Conservation (phyloP, 805 yeast genomes). For the Yamadazyma insecticola region DNA sequence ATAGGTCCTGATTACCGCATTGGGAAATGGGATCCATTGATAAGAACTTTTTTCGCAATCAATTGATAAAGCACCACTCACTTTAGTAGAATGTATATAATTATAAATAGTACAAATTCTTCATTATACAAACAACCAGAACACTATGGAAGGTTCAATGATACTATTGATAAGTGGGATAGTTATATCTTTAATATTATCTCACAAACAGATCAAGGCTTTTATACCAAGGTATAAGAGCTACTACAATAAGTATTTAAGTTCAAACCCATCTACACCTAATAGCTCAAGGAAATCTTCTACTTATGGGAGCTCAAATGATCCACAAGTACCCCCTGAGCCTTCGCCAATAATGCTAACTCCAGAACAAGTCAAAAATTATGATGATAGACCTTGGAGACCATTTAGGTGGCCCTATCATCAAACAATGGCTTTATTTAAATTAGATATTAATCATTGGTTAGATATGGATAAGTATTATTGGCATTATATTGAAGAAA, state of each 20-base stretch:
- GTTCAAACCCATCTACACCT: slow-evolving; percentile 9
- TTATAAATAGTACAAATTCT: neutral
- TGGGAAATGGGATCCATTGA: slow-evolving; percentile 7
- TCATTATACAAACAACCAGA: neutral
- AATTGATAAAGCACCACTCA: neutral
- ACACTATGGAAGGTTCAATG: slow-evolving; percentile 4
- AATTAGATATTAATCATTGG: slow-evolving; percentile 72
- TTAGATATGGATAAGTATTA: slow-evolving; percentile 76
- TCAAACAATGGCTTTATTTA: slow-evolving; percentile 73
- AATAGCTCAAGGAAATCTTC: slow-evolving; percentile 10
- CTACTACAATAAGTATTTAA: slow-evolving; percentile 7
- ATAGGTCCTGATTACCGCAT: slow-evolving; percentile 4
- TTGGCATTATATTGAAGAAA: slow-evolving; percentile 60
- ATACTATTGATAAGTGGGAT: slow-evolving; percentile 10
- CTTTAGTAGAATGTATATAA: neutral
- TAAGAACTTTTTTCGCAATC: slow-evolving; percentile 2
- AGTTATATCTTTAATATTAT: slow-evolving; percentile 9
- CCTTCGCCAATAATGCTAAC: slow-evolving; percentile 55
- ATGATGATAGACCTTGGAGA: slow-evolving; percentile 77
- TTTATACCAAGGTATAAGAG: slow-evolving; percentile 1
- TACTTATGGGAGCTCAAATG: slow-evolving; percentile 5
- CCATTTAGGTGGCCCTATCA: slow-evolving; percentile 80
- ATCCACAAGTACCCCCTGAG: slow-evolving; percentile 11
- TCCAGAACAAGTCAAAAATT: slow-evolving; percentile 59
- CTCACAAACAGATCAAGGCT: slow-evolving; percentile 12